phyloP scores from a whole-genome alignment of 192 early-diverging fungal genomes.

The Powellomyces hirtus region DNA sequence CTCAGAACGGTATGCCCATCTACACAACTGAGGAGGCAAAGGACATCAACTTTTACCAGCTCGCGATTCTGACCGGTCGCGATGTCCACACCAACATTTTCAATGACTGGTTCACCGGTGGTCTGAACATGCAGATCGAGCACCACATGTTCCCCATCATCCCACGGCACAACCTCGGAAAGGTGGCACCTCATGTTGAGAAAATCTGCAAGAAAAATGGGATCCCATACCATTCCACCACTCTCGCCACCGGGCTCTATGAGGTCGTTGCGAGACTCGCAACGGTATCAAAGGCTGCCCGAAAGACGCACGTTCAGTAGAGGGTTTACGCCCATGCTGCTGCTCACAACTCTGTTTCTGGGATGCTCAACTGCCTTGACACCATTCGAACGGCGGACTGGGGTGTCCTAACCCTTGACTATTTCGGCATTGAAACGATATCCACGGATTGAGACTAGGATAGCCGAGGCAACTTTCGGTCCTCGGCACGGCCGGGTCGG shows the following conservation, averaged over 20 bases:
- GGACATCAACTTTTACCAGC: slow-evolving; percentile 71
- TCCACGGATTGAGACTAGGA: no score
- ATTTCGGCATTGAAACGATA: no score
- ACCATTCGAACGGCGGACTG: no score
- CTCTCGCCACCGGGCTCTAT: slow-evolving; percentile 54
- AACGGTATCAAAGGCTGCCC: slow-evolving; percentile 43
- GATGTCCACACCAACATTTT: slow-evolving; percentile 62
- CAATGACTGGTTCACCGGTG: slow-evolving; percentile 80
- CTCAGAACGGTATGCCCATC: slow-evolving; percentile 78
- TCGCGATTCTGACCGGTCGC: slow-evolving; percentile 76
- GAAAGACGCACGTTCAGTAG: slow-evolving; percentile 15
- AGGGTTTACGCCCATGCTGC: no score
- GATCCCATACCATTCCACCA: slow-evolving; percentile 63
- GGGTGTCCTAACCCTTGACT: no score
- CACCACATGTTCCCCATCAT: slow-evolving; percentile 85
- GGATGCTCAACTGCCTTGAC: no score
- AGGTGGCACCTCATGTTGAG: slow-evolving; percentile 64
- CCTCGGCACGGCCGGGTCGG: no score
- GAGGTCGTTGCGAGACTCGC: slow-evolving; percentile 61
- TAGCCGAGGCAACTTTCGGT: no score
- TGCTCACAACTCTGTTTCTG: no score
- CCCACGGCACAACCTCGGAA: slow-evolving; percentile 69
- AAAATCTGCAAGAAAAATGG: slow-evolving; percentile 65
- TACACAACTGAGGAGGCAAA: slow-evolving; percentile 62
- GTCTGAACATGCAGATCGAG: slow-evolving; percentile 84